These are phyloP conservation scores for Pueraria montana DNA, from an alignment of 306 rosid species.

Conservation along the genomic window DNA sequence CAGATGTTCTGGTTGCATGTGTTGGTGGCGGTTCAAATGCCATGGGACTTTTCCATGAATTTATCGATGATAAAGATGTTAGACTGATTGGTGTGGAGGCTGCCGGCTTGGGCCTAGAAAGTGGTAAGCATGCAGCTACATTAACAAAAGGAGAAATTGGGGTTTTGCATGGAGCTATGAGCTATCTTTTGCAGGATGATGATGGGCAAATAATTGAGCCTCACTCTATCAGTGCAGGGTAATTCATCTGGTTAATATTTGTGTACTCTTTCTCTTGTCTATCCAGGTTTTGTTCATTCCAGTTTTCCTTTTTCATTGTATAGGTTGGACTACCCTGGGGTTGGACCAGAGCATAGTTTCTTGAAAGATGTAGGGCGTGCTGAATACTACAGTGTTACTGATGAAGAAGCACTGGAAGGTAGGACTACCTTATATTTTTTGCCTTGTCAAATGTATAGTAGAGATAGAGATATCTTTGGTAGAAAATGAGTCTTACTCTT, in stretches of 20 bases:
- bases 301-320: constrained; percentile 11
- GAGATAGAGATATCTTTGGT: constrained; percentile 22
- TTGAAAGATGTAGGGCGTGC: constrained; percentile 85
- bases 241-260: constrained; percentile 39
- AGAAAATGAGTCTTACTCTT: not conserved
- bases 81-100: constrained; percentile 93
- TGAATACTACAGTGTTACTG: constrained; percentile 80
- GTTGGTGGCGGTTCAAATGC: constrained; percentile 99
- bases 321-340: constrained; percentile 99
- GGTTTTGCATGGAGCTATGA: constrained; percentile 96
- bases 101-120: constrained; percentile 89
- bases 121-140: constrained; percentile 97
- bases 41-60: constrained; percentile 94
- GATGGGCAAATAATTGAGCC: constrained; percentile 97
- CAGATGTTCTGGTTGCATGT: constrained; percentile 90
- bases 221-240: constrained; percentile 99
- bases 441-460: not conserved
- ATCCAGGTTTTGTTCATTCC: constrained; percentile 30
- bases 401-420: constrained; percentile 96
- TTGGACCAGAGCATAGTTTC: constrained; percentile 98
- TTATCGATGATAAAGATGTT: constrained; percentile 76
- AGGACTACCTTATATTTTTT: constrained; percentile 30
- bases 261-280: constrained; percentile 20
- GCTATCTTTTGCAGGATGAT: constrained; percentile 94
- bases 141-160: constrained; percentile 92